phyloP scores from a whole-genome alignment of 2,329 filamentous ascomycete species.

The Diatrype stigma region DNA sequence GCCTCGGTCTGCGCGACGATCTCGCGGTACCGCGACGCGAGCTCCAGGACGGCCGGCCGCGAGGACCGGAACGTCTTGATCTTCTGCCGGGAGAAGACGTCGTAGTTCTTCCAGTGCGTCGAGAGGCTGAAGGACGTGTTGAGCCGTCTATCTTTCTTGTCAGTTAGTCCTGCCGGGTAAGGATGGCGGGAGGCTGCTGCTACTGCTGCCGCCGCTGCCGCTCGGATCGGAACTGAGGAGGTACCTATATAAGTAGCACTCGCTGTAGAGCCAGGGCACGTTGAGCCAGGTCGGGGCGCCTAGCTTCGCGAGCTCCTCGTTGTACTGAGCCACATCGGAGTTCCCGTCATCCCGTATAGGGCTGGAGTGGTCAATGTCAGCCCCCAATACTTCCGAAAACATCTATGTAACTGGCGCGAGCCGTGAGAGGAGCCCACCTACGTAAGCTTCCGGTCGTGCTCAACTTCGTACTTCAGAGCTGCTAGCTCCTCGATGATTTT shows the following conservation, averaged over 20 bases:
- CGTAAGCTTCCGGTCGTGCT: conserved; percentile 80
- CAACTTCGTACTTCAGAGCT: conserved; percentile 87
- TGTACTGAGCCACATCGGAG: conserved; percentile 75
- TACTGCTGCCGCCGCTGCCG: not conserved
- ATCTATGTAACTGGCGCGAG: not conserved
- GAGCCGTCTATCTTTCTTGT: conserved; percentile 55
- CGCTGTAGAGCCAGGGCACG: conserved; percentile 82
- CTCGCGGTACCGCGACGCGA: conserved; percentile 73
- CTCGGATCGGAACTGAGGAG: no score
- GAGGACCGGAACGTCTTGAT: conserved; percentile 89
- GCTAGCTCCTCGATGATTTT: conserved; percentile 74
- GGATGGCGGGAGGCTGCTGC: no score
- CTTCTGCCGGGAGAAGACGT: conserved; percentile 87
- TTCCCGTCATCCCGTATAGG: conserved; percentile 74
- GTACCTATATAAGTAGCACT: conserved; percentile 90
- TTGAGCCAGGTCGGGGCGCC: conserved; percentile 77
- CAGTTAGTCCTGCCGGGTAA: conserved; percentile 7
- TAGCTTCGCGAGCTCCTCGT: conserved; percentile 73
- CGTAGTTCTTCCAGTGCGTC: conserved; percentile 82
- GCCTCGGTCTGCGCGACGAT: conserved; percentile 63
- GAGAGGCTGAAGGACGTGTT: conserved; percentile 73
- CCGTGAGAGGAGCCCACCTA: conserved; percentile 37
- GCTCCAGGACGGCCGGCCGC: conserved; percentile 76
- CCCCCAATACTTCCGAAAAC: conserved; percentile 3
- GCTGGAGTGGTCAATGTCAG: no score